Evolutionary conservation across 1,284 basidiomycete genomes (phyloP), one percentile per base, ranked within the genome.

Genomic region (Entoloma clypeatum): DNA sequence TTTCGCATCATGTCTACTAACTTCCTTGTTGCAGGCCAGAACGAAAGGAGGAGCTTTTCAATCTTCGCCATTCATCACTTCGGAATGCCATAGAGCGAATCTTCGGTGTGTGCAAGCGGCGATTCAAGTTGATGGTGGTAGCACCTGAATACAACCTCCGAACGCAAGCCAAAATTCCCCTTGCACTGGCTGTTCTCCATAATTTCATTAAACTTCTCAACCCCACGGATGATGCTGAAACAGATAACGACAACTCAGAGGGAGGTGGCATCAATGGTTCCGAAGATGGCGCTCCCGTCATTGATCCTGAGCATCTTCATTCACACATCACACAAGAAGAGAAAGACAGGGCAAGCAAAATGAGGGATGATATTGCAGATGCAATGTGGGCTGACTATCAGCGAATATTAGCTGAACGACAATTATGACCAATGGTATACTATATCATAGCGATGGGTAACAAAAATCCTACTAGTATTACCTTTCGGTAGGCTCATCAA

Each of bases 311-410:
- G 9, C 30, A 41, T 18, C 30, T 48, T 4, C 39, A 39, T 5
- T 7, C 11, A 5, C 31, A 44, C 32, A 44, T 47, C 10, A 41
- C 38, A 16, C 39, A 36, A 16, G 39, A 37, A 39, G 53, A 59
- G 24, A 52, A 54, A 14, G 34, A 44, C 28, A 10, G 48, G 17
- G 55, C 55, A 43, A 43, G 40, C 25, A 11, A 11, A 27, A 23
- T 22, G 9, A 6, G 49, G 11, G 55, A 59, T 53, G 16, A 14
- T 10, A 53, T 59, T 52, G 53, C 54, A 30, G 31, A 47, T 19
- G 45, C 18, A 4, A 59, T 59, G 54, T 59, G 54, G 57, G 45
- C 46, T 27, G 48, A 53, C 27, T 53, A 55, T 34, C 49, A 57
- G 28, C 27, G 27, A 14, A 10, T 38, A 32, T 18, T 44, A 37